Conservation (phyloP, 116 monocot species). For the Trichopus zeylanicus region DNA sequence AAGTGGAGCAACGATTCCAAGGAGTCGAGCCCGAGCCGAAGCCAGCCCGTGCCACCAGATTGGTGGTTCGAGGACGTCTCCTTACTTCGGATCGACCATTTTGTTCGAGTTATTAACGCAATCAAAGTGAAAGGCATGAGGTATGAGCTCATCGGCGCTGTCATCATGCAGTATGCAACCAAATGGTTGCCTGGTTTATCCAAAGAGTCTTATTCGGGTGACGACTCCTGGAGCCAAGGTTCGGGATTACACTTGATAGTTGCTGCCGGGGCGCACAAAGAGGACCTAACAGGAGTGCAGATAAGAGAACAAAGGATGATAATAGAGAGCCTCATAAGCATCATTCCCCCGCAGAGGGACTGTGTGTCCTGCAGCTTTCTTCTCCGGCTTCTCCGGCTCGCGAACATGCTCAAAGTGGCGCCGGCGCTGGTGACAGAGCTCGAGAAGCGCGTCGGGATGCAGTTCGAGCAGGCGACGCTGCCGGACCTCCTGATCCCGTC, state of each 20-base stretch:
- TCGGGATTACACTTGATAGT: constrained; percentile 68
- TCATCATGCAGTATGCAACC: constrained; percentile 69
- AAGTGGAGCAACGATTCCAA: constrained; percentile 49
- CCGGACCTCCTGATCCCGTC: constrained; percentile 68
- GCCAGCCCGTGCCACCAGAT: constrained; percentile 46
- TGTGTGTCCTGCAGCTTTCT: constrained; percentile 47
- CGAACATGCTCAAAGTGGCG: constrained; percentile 72
- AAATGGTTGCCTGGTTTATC: constrained; percentile 78
- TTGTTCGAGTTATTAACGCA: constrained; percentile 81
- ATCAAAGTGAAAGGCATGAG: constrained; percentile 97
- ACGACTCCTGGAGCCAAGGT: constrained; percentile 23
- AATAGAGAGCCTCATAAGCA: constrained; percentile 94
- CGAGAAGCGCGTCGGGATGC: constrained; percentile 95
- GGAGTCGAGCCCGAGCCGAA: constrained; percentile 55
- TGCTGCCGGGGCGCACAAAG: constrained; percentile 19
- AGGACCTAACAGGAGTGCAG: constrained; percentile 18
- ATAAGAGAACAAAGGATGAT: constrained; percentile 75
- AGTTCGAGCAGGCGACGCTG: constrained; percentile 69
- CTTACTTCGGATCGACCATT: constrained; percentile 81
- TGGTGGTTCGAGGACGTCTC: constrained; percentile 98
- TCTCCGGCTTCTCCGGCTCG: constrained; percentile 47
- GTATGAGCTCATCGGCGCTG: constrained; percentile 70
- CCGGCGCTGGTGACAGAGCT: constrained; percentile 85
- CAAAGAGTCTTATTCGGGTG: constrained; percentile 10
- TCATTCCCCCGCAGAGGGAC: constrained; percentile 79